Percentiles rank a stretch among this genome's conserved stretches.
These are phyloP conservation scores for Trapa incisa DNA, from an alignment of 345 rosid genomes.

Conservation along the genomic window DNA sequence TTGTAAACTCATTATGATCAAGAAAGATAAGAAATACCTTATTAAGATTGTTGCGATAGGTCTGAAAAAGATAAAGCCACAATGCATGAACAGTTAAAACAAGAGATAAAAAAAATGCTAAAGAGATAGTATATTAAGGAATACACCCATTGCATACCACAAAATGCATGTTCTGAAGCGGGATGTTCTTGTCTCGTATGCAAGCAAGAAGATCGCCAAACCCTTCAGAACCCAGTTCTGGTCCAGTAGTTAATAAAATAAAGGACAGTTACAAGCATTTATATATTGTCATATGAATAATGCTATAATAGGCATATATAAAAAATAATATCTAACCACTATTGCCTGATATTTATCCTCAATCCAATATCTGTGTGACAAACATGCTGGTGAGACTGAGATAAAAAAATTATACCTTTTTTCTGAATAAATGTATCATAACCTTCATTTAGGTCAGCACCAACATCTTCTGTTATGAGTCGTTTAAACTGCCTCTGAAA, in stretches of 20 bases:
- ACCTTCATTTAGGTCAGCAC: constrained; percentile 91
- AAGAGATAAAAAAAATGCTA: neutral
- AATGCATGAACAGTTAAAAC: constrained; percentile 15
- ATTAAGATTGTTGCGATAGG: constrained; percentile 85
- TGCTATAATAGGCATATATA: neutral
- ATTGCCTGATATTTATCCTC: neutral
- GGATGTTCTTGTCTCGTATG: constrained; percentile 67
- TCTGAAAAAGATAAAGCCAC: constrained; percentile 29
- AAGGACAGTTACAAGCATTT: constrained; percentile 6
- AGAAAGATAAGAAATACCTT: constrained; percentile 41
- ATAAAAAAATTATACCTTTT: constrained; percentile 36
- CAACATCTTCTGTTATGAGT: constrained; percentile 57
- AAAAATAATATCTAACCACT: neutral
- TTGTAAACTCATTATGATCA: neutral
- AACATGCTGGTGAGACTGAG: neutral
- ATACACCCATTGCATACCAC: constrained; percentile 45
- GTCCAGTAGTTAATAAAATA: constrained; percentile 12
- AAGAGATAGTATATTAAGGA: constrained; percentile 8
- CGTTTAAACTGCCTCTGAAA: constrained; percentile 84
- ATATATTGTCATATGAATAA: constrained; percentile 11
- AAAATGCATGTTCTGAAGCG: constrained; percentile 88
- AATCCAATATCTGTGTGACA: neutral
- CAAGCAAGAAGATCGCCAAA: constrained; percentile 81
- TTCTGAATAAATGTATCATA: constrained; percentile 73
- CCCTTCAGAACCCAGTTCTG: constrained; percentile 85